Conservation (phyloP, 2,329 filamentous ascomycete genomes). For the Arthrobotrys pseudoclavata region DNA sequence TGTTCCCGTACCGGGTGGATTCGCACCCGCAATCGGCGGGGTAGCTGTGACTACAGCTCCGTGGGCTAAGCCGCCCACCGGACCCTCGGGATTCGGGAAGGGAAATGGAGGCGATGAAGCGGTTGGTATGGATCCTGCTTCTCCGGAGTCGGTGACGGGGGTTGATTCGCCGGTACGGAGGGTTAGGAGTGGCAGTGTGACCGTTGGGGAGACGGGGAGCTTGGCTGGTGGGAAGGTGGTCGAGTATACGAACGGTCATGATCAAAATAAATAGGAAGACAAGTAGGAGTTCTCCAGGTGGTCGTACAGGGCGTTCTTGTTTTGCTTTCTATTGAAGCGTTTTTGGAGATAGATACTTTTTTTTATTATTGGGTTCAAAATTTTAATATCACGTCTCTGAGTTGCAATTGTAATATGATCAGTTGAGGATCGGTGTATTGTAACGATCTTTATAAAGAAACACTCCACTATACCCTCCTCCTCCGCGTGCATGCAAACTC, state of each 20-base stretch:
- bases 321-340: slow-evolving; percentile 8
- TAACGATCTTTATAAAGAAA: neutral
- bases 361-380: neutral
- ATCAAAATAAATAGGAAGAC: slow-evolving; percentile 27
- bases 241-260: slow-evolving; percentile 54
- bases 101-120: slow-evolving; percentile 50
- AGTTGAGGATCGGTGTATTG: neutral
- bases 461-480: neutral
- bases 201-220: slow-evolving; percentile 51
- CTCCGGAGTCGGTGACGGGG: slow-evolving; percentile 23
- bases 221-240: slow-evolving; percentile 56
- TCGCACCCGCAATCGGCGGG: slow-evolving; percentile 55
- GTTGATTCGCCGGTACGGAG: slow-evolving; percentile 38
- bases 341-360: slow-evolving; percentile 16
- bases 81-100: slow-evolving; percentile 52
- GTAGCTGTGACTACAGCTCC: slow-evolving; percentile 58
- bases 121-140: slow-evolving; percentile 25
- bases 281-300: slow-evolving; percentile 14
- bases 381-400: slow-evolving; percentile 4
- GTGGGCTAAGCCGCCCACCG: slow-evolving; percentile 56
- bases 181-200: slow-evolving; percentile 56
- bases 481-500: neutral
- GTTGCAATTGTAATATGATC: neutral
- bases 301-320: slow-evolving; percentile 9
- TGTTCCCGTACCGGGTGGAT: slow-evolving; percentile 47